Conservation (phyloP, 768 basidiomycete genomes). For the Lactarius deliciosus region DNA sequence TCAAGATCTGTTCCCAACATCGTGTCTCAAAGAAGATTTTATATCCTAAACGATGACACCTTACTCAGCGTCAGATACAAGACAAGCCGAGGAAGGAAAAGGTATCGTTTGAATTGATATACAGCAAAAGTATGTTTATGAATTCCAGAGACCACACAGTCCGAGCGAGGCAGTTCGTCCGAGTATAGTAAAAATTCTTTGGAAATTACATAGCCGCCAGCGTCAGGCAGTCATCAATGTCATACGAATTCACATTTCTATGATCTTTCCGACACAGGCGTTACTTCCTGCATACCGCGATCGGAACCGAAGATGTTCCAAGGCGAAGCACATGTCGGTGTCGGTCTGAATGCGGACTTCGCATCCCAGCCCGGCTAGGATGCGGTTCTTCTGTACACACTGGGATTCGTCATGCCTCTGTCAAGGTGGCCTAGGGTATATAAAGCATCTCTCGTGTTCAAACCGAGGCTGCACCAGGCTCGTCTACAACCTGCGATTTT, state of each 20-base stretch:
- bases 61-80: too few relatives aligned
- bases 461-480: background rate
- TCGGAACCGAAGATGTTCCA: background rate
- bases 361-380: background rate
- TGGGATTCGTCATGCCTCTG: background rate
- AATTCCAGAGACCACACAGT: too few relatives aligned
- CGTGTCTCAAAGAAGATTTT: background rate
- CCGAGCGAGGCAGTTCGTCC: too few relatives aligned
- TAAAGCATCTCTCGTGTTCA: conserved; percentile 10
- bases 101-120: too few relatives aligned
- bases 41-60: too few relatives aligned
- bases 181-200: too few relatives aligned
- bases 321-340: background rate
- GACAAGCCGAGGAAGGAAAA: too few relatives aligned
- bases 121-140: too few relatives aligned
- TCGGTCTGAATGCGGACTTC: background rate
- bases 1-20: background rate
- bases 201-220: too few relatives aligned
- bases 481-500: background rate
- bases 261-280: background rate
- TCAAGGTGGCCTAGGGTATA: background rate
- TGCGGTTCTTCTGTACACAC: background rate
- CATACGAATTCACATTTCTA: background rate
- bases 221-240: too few relatives aligned
- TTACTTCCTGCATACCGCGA: background rate